Evolutionary conservation across 169 alveolate genomes (phyloP), one percentile per base, ranked within the genome.

Genomic region (Plasmodium coatneyi): DNA sequence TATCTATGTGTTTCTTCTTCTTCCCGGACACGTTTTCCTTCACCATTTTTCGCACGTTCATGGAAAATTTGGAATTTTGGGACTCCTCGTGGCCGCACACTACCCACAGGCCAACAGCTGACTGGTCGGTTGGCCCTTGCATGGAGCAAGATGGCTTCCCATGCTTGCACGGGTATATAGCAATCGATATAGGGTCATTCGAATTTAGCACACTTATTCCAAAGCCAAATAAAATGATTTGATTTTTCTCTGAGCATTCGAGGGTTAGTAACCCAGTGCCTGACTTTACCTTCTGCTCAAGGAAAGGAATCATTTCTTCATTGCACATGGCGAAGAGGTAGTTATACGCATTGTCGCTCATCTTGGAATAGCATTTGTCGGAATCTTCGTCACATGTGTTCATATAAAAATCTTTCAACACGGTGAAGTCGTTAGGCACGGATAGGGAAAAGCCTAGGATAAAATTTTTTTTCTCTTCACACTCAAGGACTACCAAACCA

Each of bases 31-130:
- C 84, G 60, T 86, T 86, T 41, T 86, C 93, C 19, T 86, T n/a
- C 2, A n/a, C 84, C 71, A 86, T 52, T 52, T 86, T 86, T 32
- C 86, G n/a, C 28, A 86, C 71, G 30, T 86, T 28, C 3, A 86
- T 84, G 4, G 94, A 80, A 66, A 89, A 89, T 0, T 79, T 89
- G 2, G 94, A 89, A 89, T 89, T 89, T 5, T 28, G 28, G 3
- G 89, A 89, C 82, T 89, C 94, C 49, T 89, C 94, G 71, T 89
- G 94, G n/a, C 91, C 94, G 70, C 94, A 89, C 4, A 89, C 94
- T 6, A 89, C 72, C 94, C 94, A 89, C 39, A 78, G 49, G 34
- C 94, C 94, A 32, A 89, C 90, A 19, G 89, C 89, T 0, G 89
- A 89, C 28, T 89, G 82, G n/a, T 89, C 91, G 12, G 91, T 80